A percentile compares a stretch with the other conserved stretches of the same genome.
Conservation (phyloP, 257 asterid genomes). For the Nicotiana tomentosiformis region DNA sequence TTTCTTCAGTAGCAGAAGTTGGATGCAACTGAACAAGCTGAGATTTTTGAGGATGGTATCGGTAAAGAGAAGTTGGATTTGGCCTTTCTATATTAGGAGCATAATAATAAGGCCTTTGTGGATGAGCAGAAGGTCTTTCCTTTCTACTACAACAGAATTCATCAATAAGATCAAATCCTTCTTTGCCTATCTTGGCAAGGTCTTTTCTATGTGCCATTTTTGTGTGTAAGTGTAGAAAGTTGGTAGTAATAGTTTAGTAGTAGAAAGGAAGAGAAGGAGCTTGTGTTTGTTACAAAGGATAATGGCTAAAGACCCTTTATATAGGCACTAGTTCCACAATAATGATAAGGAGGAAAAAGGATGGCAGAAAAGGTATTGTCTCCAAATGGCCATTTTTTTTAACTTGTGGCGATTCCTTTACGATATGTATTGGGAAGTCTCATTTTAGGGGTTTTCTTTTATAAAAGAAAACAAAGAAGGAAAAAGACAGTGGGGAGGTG, state of each 20-base stretch:
- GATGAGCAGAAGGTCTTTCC: not conserved
- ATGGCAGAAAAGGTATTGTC: not conserved
- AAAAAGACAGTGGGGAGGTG: not conserved
- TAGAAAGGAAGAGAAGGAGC: not conserved
- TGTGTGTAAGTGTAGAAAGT: not conserved
- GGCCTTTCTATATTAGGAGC: not conserved
- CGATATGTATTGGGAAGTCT: slow-evolving; percentile 14
- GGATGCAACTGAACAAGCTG: not conserved
- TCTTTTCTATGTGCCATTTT: not conserved
- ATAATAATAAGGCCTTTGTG: not conserved
- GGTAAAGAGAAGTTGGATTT: not conserved
- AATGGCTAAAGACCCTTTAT: not conserved
- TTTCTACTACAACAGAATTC: not conserved
- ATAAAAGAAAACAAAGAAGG: not conserved
- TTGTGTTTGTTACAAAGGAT: not conserved
- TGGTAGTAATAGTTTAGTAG: not conserved
- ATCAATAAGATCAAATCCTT: not conserved
- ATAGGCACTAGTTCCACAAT: not conserved
- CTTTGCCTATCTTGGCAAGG: not conserved
- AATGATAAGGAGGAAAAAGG: not conserved
- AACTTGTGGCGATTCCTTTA: slow-evolving; percentile 25
- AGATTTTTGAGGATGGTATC: not conserved
- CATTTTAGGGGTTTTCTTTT: not conserved
- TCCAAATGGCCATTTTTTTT: too few species aligned
- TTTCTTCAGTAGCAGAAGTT: not conserved